Base-by-base conservation (phyloP, 768 basidiomycete genomes). In the Hydnomerulius pinastri region DNA sequence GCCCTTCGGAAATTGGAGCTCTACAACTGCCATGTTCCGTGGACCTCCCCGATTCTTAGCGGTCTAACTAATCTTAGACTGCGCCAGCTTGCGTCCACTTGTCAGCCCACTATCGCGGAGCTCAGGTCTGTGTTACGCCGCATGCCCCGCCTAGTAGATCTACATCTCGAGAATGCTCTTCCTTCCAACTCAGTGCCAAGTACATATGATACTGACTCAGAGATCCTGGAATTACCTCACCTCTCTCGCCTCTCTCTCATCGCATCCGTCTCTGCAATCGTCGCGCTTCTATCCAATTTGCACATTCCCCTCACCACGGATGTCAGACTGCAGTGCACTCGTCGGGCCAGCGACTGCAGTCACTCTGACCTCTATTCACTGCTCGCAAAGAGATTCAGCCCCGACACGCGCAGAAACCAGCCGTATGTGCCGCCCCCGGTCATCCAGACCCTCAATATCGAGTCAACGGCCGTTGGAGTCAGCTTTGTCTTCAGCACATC, bases 41-140 rank as follows among this genome's bases (percentile, higher is more conserved):
- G 74, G 72, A 58, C 68, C 17, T 73, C 71, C 1, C 53, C 66
- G 1, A 50, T 73, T 12, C 58, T 78, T 21, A 48, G 48, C 35
- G 64, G 64, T 43, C 67, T 79, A 9, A 70, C 67, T n/a, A 61
- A 66, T 43, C 64, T 79, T 24, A 69, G 65, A 36, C 54, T 78
- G 9, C 56, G 67, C 33, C 48, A 69, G 49, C 55, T 71, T 6
- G 50, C 63, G 20, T 13, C 27, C 2, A 38, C 56, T 8, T 54
- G 60, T 20, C 67, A 66, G 24, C 72, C 73, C 1, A 59, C 68
- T 6, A 62, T 65, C 25, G 48, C 50, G 6, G 66, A 71, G 39
- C 57, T 78, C 21, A 44, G 69, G n/a, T 51, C 60, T 20, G 62
- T 63, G 13, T 68, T 79, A 8, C 43, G 62, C 15, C 56, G 60